Percentiles rank a stretch among this genome's conserved stretches.
Evolutionary conservation across 495 filamentous ascomycete species (phyloP).

Genomic region (Hypoxylon crocopeplum): DNA sequence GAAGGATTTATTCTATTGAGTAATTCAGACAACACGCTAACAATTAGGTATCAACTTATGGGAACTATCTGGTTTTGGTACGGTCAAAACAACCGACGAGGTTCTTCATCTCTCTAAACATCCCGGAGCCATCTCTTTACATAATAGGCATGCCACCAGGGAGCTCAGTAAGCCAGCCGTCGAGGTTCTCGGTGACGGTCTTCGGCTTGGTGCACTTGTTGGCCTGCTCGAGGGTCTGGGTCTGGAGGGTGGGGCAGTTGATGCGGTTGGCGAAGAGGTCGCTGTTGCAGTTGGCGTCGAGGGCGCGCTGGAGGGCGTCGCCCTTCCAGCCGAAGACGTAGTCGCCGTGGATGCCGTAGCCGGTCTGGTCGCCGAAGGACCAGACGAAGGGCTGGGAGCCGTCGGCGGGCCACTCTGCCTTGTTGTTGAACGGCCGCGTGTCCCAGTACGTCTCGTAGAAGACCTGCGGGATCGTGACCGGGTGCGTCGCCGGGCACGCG

Average conservation of each 20-base stretch:
- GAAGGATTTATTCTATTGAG: too few relatives aligned
- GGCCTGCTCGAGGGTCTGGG: conserved; percentile 43
- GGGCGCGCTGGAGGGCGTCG: conserved; percentile 48
- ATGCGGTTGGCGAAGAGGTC: conserved; percentile 44
- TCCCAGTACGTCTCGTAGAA: conserved; percentile 69
- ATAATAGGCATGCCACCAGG: conserved; percentile 41
- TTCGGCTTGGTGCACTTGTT: conserved; percentile 47
- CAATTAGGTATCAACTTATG: too few relatives aligned
- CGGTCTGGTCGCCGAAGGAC: conserved; percentile 50
- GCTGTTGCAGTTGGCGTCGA: conserved; percentile 50
- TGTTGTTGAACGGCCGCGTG: conserved; percentile 49
- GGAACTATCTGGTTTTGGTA: too few relatives aligned
- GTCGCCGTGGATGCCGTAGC: conserved; percentile 51
- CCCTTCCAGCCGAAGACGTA: conserved; percentile 57
- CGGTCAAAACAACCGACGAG: too few relatives aligned
- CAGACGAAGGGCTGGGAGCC: conserved; percentile 52
- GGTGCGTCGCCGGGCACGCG: conserved; percentile 63
- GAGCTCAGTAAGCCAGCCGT: conserved; percentile 42
- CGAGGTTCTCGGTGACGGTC: conserved; percentile 43
- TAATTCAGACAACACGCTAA: too few relatives aligned
- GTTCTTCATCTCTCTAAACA: too few relatives aligned
- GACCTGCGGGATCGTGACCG: conserved; percentile 63
- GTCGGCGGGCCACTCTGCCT: conserved; percentile 47
- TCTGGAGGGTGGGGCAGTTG: conserved; percentile 49
- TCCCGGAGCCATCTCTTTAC: too few relatives aligned